Base-by-base conservation (phyloP, 225 moss, liverwort and hornwort genomes). In the Marchantia polymorpha region DNA sequence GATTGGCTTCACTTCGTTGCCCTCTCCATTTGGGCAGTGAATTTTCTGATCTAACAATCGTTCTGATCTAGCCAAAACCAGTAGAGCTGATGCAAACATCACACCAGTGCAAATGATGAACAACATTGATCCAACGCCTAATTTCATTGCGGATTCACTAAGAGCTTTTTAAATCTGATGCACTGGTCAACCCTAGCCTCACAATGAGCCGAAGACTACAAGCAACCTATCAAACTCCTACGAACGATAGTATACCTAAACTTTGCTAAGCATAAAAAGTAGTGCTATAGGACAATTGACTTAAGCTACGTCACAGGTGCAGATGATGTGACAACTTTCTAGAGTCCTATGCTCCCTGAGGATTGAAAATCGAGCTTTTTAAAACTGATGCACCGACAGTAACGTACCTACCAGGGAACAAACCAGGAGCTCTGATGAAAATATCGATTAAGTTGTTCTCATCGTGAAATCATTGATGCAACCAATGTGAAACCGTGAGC, bases 111-210 rank as follows among this genome's bases (percentile, higher is more conserved):
- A 67, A 30, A 12, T 7, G 10, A 30, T 25, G 27, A 27, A 27
- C 1, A 11, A 67, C 26, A 17, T 19, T 19, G 67, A 67, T 67
- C 16, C 27, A 11, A 67, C 29, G 26, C 10, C 12, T 27, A 67
- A 67, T 27, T 67, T 1, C 30, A n/a, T 67, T 67, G 64, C 19
- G 64, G 64, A 64, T 64, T 64, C 23, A 64, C 64, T 8, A 56
- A 64, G 64, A 64, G 64, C 64, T 64, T 64, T 64, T 64, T 64
- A 64, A 64, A 3, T 64, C 64, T 64, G 64, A 64, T 64, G 64
- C 64, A 64, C 64, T 64, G 64, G 15, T 20, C 64, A n/a, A n/a
- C n/a, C n/a, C n/a, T n/a, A n/a, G n/a, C n/a, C n/a, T n/a, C n/a
- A n/a, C n/a, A n/a, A n/a, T n/a, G n/a, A n/a, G n/a, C n/a, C n/a